These are phyloP conservation scores for Starmerella powellii DNA, from an alignment of 805 yeast species.

Conservation along the genomic window DNA sequence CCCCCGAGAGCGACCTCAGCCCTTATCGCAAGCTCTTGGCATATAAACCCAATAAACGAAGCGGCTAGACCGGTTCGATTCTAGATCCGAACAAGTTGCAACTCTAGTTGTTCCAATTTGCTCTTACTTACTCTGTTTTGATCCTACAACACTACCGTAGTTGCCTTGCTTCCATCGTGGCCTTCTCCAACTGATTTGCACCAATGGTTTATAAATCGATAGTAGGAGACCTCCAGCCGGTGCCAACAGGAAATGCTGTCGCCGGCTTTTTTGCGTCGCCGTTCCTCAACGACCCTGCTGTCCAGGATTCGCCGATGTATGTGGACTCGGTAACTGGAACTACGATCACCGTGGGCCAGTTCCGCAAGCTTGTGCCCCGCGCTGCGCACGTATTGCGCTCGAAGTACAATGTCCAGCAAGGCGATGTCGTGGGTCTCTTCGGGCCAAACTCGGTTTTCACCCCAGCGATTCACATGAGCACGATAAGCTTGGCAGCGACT, in stretches of 20 bases:
- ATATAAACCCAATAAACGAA: no score
- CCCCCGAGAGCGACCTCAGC: no score
- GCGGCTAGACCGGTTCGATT: no score
- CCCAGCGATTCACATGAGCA: slow-evolving; percentile 26
- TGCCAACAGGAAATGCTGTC: slow-evolving; percentile 7
- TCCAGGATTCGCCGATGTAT: background rate
- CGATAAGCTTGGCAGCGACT: slow-evolving; percentile 25
- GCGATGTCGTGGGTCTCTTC: slow-evolving; percentile 27
- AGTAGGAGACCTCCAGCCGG: background rate
- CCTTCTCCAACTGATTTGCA: no score
- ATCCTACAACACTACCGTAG: no score
- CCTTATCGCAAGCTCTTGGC: no score
- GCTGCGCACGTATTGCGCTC: slow-evolving; percentile 20
- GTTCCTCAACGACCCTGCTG: background rate
- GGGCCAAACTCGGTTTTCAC: slow-evolving; percentile 25
- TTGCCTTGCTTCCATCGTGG: no score
- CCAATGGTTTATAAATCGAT: slow-evolving; percentile 7
- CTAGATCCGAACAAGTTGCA: no score
- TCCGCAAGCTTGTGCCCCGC: slow-evolving; percentile 12
- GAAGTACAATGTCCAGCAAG: slow-evolving; percentile 18
- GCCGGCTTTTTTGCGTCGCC: slow-evolving; percentile 5
- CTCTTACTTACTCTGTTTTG: no score
- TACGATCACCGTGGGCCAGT: slow-evolving; percentile 16
- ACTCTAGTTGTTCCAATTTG: no score
- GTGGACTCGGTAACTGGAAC: slow-evolving; percentile 23